Percentiles rank a stretch among this genome's conserved stretches.
Conservation (phyloP, 1,284 basidiomycete genomes). For the Tylopilus orsonianus region DNA sequence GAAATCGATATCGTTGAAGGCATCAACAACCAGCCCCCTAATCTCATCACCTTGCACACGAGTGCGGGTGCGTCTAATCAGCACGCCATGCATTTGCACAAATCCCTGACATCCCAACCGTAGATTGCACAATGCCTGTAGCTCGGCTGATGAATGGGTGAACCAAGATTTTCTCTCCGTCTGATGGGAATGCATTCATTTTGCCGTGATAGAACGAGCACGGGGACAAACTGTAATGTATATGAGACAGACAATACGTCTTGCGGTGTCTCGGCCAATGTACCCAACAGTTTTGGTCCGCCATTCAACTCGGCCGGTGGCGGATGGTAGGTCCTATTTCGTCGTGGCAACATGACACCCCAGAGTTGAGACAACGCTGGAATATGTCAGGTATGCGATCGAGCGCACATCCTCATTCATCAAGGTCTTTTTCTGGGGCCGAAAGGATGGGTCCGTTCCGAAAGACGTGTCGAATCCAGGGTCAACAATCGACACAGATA, state of each 20-base stretch:
- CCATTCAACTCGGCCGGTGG: slow-evolving; percentile 62
- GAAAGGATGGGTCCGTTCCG: slow-evolving; percentile 15
- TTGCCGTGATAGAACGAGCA: slow-evolving; percentile 34
- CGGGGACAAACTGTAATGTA: slow-evolving; percentile 55
- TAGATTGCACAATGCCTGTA: slow-evolving; percentile 63
- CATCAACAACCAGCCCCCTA: slow-evolving; percentile 55
- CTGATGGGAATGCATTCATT: slow-evolving; percentile 1
- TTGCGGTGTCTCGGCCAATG: slow-evolving; percentile 58
- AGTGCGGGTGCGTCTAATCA: slow-evolving; percentile 24
- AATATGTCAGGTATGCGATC: slow-evolving; percentile 27
- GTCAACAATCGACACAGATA: slow-evolving; percentile 17
- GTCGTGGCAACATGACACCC: not conserved
- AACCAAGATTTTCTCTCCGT: slow-evolving; percentile 7
- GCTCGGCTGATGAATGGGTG: slow-evolving; percentile 51
- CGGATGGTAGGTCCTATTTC: slow-evolving; percentile 43
- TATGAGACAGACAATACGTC: slow-evolving; percentile 57
- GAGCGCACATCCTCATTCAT: slow-evolving; percentile 26
- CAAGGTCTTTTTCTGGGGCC: slow-evolving; percentile 27
- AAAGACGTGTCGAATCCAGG: slow-evolving; percentile 20
- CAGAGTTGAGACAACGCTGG: not conserved
- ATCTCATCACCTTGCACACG: slow-evolving; percentile 68
- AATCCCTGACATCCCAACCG: not conserved
- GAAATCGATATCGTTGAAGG: slow-evolving; percentile 73
- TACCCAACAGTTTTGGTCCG: slow-evolving; percentile 55
- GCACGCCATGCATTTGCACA: not conserved